Conservation (phyloP, 805 yeast species). For the Ogataea siamensis region DNA sequence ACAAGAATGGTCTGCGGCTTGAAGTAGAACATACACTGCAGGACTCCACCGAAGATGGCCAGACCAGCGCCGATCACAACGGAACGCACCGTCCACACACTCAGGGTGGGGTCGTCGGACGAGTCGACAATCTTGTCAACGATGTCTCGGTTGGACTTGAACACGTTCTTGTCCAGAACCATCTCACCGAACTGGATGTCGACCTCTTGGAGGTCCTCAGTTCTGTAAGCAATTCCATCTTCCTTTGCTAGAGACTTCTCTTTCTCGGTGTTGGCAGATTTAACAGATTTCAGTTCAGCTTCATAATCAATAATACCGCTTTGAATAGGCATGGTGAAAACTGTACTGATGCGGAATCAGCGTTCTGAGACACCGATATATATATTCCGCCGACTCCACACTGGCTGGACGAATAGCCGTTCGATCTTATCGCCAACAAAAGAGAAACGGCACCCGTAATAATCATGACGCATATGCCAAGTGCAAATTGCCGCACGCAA, state of each 20-base stretch:
- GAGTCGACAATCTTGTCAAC: constrained; percentile 28
- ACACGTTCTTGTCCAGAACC: constrained; percentile 12
- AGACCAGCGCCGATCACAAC: constrained; percentile 33
- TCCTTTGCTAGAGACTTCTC: not conserved
- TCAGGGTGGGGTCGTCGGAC: constrained; percentile 37
- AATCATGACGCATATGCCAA: constrained; percentile 1
- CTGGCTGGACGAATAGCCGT: constrained; percentile 4
- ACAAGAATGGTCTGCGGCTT: constrained; percentile 37
- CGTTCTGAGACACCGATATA: not conserved
- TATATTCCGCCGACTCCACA: not conserved
- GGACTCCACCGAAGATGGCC: constrained; percentile 36
- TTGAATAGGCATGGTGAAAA: constrained; percentile 15
- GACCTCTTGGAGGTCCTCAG: constrained; percentile 14
- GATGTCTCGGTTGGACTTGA: constrained; percentile 22
- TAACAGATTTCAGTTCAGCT: constrained; percentile 13
- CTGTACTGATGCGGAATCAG: not conserved
- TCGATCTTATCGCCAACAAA: constrained; percentile 6
- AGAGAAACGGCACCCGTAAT: constrained; percentile 10
- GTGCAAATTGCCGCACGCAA: constrained; percentile 4
- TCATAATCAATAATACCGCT: constrained; percentile 8
- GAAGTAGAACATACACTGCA: constrained; percentile 36
- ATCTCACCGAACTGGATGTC: constrained; percentile 17
- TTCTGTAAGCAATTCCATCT: constrained; percentile 1
- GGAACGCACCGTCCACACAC: constrained; percentile 40
- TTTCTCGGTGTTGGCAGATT: constrained; percentile 3